Conservation (phyloP, 495 filamentous ascomycete species). For the Aspergillus biplanus region DNA sequence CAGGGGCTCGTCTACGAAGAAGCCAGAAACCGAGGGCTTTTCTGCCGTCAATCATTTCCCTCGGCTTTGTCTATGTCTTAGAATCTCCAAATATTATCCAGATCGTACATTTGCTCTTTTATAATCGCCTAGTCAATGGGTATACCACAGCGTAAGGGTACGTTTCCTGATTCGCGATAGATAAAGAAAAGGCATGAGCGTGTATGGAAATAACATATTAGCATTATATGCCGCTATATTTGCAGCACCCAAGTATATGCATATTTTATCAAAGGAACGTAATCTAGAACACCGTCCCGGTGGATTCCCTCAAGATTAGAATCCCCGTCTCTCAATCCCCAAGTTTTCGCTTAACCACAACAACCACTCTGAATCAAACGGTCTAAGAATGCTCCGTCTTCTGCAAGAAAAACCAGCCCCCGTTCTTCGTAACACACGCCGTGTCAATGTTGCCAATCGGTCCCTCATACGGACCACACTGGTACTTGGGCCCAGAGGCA, state of each 20-base stretch:
- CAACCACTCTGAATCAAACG: background rate
- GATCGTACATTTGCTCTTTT: background rate
- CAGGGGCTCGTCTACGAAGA: background rate
- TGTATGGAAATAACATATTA: background rate
- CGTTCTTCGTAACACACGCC: conserved; percentile 1
- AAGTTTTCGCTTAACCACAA: background rate
- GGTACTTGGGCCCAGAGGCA: conserved; percentile 4
- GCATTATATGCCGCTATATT: background rate
- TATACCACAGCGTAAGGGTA: background rate
- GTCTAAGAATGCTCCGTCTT: background rate
- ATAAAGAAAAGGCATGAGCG: background rate
- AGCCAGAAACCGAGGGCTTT: background rate
- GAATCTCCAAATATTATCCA: background rate
- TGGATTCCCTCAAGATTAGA: background rate
- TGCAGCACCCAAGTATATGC: background rate
- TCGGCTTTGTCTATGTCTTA: background rate
- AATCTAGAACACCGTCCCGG: too few relatives aligned
- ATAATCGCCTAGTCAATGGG: background rate
- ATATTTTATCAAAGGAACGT: background rate
- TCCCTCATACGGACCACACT: conserved; percentile 12
- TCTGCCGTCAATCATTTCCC: background rate
- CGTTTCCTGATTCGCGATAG: background rate
- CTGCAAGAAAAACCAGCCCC: conserved; percentile 18
- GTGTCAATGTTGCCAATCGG: conserved; percentile 1
- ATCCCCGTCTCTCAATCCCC: background rate